phyloP scores from a whole-genome alignment of 768 basidiomycete species.

The Fomitopsis pulvina region DNA sequence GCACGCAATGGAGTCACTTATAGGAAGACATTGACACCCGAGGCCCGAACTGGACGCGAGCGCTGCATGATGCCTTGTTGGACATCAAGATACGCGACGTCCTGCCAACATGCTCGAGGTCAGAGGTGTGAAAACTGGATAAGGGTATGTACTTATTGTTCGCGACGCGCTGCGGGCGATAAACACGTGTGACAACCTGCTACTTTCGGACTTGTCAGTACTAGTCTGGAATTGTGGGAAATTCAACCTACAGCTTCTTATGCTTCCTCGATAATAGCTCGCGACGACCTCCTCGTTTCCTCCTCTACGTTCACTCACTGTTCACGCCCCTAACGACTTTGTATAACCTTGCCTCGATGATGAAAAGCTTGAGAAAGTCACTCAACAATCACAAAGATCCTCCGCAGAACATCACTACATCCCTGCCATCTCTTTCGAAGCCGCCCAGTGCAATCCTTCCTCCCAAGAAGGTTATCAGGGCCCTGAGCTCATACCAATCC shows the following conservation, averaged over 20 bases:
- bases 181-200: neutral
- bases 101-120: neutral
- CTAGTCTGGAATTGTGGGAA: conserved; percentile 3
- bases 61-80: too few relatives aligned
- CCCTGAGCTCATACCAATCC: conserved; percentile 58
- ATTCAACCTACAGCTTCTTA: conserved; percentile 3
- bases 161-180: neutral
- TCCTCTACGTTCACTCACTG: conserved; percentile 16
- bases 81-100: neutral
- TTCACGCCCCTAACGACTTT: conserved; percentile 20
- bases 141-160: too few relatives aligned
- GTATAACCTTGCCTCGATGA: conserved; percentile 28
- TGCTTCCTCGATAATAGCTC: conserved; percentile 17
- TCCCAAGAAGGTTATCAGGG: conserved; percentile 94
- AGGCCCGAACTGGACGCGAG: too few relatives aligned
- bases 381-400: conserved; percentile 61
- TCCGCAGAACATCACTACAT: conserved; percentile 60
- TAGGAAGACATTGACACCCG: too few relatives aligned
- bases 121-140: too few relatives aligned
- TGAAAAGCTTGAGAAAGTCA: conserved; percentile 83
- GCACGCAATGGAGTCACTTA: too few relatives aligned
- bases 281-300: conserved; percentile 4
- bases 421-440: conserved; percentile 64
- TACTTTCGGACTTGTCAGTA: neutral
- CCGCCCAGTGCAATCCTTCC: conserved; percentile 67